These are phyloP conservation scores for Myriosclerotinia curreyana DNA, from an alignment of 2,329 filamentous ascomycete genomes.

Conservation along the genomic window DNA sequence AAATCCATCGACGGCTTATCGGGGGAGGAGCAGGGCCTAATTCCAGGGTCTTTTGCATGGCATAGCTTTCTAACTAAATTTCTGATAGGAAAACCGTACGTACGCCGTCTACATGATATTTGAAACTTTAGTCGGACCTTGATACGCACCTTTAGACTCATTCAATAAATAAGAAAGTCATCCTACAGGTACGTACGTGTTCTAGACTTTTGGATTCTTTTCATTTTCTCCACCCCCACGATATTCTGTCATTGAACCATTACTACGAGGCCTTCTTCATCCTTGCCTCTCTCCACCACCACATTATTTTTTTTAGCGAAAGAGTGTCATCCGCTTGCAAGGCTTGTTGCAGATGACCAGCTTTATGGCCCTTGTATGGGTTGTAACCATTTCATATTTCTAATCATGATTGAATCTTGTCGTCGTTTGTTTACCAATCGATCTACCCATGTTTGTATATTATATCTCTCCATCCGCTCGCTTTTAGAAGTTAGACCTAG, in stretches of 20 bases:
- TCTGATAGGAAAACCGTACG: slow-evolving; percentile 26
- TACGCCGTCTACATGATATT: background rate
- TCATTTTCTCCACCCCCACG: slow-evolving; percentile 23
- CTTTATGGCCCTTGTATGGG: slow-evolving; percentile 29
- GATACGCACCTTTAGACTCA: background rate
- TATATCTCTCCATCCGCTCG: slow-evolving; percentile 35
- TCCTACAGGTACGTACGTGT: slow-evolving; percentile 32
- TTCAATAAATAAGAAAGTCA: slow-evolving; percentile 19
- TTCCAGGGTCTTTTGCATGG: slow-evolving; percentile 2
- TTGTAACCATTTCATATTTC: slow-evolving; percentile 33
- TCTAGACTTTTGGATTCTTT: slow-evolving; percentile 24
- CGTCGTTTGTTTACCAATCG: slow-evolving; percentile 33
- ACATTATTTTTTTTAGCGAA: slow-evolving; percentile 30
- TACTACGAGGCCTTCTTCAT: slow-evolving; percentile 25
- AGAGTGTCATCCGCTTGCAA: slow-evolving; percentile 32
- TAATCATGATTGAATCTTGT: slow-evolving; percentile 36
- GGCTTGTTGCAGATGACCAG: slow-evolving; percentile 36
- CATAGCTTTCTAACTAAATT: slow-evolving; percentile 25
- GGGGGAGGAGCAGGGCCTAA: background rate
- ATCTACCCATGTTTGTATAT: slow-evolving; percentile 38
- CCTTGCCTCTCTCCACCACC: slow-evolving; percentile 31
- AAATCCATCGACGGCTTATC: slow-evolving; percentile 11
- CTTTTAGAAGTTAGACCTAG: slow-evolving; percentile 34
- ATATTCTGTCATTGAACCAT: slow-evolving; percentile 23
- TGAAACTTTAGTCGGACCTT: background rate